Percentiles rank a stretch among this genome's conserved stretches.
Evolutionary conservation across 225 moss, liverwort and hornwort species (phyloP).

Genomic region (Rhytidiadelphus loreus): DNA sequence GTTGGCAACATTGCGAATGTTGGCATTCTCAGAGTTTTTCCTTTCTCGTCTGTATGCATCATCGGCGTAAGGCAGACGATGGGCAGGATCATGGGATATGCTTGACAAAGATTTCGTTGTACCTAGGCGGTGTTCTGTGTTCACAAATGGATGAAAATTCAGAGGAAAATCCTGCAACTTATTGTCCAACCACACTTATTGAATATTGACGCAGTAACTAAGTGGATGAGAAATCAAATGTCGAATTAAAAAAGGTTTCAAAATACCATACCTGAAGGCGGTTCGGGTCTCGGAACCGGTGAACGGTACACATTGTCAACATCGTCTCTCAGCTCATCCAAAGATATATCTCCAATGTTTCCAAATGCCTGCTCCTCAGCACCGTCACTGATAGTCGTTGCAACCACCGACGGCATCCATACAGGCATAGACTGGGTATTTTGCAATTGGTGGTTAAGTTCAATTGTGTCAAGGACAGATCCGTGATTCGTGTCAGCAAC

Average conservation of each 20-base stretch:
- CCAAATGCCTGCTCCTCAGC: slow-evolving; percentile 15
- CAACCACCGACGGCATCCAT: slow-evolving; percentile 35
- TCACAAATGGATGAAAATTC: neutral
- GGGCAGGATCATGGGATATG: slow-evolving; percentile 5
- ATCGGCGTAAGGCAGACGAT: slow-evolving; percentile 1
- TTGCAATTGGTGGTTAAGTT: slow-evolving; percentile 15
- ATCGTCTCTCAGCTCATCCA: slow-evolving; percentile 17
- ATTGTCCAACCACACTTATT: neutral
- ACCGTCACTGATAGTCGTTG: slow-evolving; percentile 16
- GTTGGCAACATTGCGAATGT: slow-evolving; percentile 21
- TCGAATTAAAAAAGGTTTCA: neutral
- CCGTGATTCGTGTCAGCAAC: neutral
- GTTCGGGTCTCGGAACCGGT: neutral
- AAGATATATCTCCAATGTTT: slow-evolving; percentile 23
- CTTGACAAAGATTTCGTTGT: slow-evolving; percentile 30
- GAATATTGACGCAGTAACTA: neutral
- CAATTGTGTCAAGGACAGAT: neutral
- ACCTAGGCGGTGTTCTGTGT: slow-evolving; percentile 8
- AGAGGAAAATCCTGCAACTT: neutral
- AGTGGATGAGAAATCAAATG: neutral
- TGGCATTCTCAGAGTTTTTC: slow-evolving; percentile 30
- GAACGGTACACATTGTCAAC: slow-evolving; percentile 8
- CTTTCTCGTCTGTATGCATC: slow-evolving; percentile 18
- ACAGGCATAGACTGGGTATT: slow-evolving; percentile 28
- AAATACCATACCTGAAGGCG: neutral